Evolutionary conservation across 2,329 filamentous ascomycete genomes (phyloP).

Genomic region (Periglandula ipomoeae): DNA sequence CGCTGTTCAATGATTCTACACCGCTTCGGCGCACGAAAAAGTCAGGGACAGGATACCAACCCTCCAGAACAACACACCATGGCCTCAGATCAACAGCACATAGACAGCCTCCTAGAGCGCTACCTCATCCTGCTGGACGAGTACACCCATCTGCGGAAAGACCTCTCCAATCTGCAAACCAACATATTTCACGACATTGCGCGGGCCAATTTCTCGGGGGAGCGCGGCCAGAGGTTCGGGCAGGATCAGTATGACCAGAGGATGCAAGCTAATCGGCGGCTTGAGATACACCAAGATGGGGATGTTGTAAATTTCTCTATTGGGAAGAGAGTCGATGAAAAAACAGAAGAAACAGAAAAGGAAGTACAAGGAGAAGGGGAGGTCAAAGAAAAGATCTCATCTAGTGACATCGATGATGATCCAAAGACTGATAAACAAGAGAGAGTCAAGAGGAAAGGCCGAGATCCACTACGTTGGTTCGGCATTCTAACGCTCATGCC

Average conservation of each 20-base stretch:
- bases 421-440: background rate
- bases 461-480: constrained; percentile 47
- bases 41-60: background rate
- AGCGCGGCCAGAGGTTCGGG: constrained; percentile 55
- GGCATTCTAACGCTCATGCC: constrained; percentile 43
- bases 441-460: background rate
- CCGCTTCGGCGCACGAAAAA: background rate
- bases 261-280: constrained; percentile 51
- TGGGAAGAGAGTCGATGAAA: background rate
- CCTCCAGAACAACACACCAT: background rate
- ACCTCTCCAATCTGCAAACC: constrained; percentile 45
- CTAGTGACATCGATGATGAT: constrained; percentile 3
- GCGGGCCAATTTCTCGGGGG: constrained; percentile 66
- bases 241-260: constrained; percentile 63
- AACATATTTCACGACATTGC: constrained; percentile 52
- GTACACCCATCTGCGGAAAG: constrained; percentile 51
- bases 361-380: constrained; percentile 4
- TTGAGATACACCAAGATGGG: background rate
- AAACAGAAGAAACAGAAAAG: constrained; percentile 1
- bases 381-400: background rate
- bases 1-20: no score
- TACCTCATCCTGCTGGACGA: constrained; percentile 59
- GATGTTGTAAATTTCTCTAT: background rate
- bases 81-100: constrained; percentile 22
- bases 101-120: constrained; percentile 55